Conservation (phyloP, 2,329 filamentous ascomycete species). For the Ophiocordyceps robertsii region DNA sequence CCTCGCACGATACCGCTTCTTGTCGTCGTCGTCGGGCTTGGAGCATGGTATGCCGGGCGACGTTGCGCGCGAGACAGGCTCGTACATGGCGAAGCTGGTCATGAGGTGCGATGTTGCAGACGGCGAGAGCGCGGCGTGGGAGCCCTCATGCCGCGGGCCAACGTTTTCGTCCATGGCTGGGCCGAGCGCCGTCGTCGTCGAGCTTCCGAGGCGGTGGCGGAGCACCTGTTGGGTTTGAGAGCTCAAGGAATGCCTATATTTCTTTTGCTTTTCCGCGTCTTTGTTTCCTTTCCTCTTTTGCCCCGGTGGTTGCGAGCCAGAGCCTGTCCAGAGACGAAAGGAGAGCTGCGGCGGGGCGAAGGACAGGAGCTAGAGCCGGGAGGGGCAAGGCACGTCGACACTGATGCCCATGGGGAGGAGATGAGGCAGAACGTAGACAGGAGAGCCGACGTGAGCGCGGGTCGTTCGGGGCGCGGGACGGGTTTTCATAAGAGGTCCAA, state of each 20-base stretch:
- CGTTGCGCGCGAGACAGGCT: conserved; percentile 73
- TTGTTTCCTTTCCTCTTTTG: no score
- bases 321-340: no score
- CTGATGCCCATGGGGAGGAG: background rate
- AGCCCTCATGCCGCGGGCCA: conserved; percentile 18
- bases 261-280: no score
- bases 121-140: conserved; percentile 16
- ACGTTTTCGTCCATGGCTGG: conserved; percentile 24
- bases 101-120: conserved; percentile 17
- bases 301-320: no score
- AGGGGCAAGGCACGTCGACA: background rate
- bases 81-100: conserved; percentile 31
- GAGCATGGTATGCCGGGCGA: conserved; percentile 58
- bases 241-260: no score
- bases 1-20: conserved; percentile 63
- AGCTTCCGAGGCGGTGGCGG: background rate
- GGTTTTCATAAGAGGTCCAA: background rate
- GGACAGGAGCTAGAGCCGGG: no score
- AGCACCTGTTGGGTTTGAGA: background rate
- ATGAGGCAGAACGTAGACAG: background rate
- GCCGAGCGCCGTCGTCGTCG: background rate
- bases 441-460: background rate
- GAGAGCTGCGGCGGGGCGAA: no score
- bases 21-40: conserved; percentile 35
- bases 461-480: background rate